These are phyloP conservation scores for Fusarium graminum DNA, from an alignment of 2,329 filamentous ascomycete genomes.

Conservation along the genomic window DNA sequence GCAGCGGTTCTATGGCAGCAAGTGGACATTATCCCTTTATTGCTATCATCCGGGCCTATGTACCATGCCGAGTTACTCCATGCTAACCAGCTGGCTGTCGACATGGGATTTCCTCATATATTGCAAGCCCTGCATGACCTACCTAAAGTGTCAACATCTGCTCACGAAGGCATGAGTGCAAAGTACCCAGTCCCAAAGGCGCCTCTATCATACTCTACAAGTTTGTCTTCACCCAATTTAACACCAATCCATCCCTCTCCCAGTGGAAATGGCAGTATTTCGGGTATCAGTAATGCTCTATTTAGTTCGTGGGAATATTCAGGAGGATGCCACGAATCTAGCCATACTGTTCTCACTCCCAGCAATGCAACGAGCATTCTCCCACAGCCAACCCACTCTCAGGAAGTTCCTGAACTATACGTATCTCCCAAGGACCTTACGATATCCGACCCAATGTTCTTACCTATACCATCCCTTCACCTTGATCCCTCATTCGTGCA, in stretches of 20 bases:
- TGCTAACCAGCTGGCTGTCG: conserved; percentile 43
- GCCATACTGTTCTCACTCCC: no score
- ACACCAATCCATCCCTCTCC: not conserved
- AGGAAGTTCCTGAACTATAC: not conserved
- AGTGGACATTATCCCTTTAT: conserved; percentile 40
- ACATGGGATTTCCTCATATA: conserved; percentile 32
- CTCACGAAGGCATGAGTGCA: conserved; percentile 19
- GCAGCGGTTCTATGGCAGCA: conserved; percentile 50
- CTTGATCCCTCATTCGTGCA: not conserved
- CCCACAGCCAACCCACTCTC: not conserved
- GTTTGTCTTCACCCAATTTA: not conserved
- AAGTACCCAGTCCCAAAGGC: conserved; percentile 21
- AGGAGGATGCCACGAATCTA: not conserved
- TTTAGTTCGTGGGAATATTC: not conserved
- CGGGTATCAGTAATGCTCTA: conserved; percentile 37
- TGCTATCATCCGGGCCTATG: conserved; percentile 37
- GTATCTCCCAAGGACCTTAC: conserved; percentile 4
- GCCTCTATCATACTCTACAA: conserved; percentile 11
- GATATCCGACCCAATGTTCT: not conserved
- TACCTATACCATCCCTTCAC: not conserved
- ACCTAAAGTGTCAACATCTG: conserved; percentile 3
- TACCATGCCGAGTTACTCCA: conserved; percentile 40
- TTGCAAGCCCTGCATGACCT: conserved; percentile 35
- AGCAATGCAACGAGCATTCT: not conserved
- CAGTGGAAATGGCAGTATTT: conserved; percentile 18